phyloP scores from a whole-genome alignment of 768 basidiomycete species.

The Naganishia vishniacii region DNA sequence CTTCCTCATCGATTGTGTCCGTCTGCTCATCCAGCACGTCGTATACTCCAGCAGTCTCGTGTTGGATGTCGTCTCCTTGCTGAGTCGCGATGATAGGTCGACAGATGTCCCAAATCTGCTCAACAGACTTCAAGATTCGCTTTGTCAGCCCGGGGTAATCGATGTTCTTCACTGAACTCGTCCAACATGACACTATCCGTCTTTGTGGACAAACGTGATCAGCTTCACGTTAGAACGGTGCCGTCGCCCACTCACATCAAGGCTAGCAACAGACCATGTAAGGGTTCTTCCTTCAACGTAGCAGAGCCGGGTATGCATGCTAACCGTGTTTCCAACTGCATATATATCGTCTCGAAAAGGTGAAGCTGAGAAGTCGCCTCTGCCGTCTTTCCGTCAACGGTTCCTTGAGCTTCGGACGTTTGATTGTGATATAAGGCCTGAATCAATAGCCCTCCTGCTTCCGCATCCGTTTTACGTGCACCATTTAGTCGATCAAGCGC shows the following conservation, averaged over 20 bases:
- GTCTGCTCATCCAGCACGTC: slow-evolving; percentile 32
- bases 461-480: slow-evolving; percentile 44
- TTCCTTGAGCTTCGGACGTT: too few relatives aligned
- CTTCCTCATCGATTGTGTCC: slow-evolving; percentile 25
- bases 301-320: slow-evolving; percentile 28
- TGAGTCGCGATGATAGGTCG: slow-evolving; percentile 9
- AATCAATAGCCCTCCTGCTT: slow-evolving; percentile 42
- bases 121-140: slow-evolving; percentile 14
- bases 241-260: slow-evolving; percentile 30
- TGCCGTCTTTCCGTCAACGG: too few relatives aligned
- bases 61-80: slow-evolving; percentile 29
- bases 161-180: neutral
- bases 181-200: slow-evolving; percentile 18
- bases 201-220: neutral
- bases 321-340: slow-evolving; percentile 27
- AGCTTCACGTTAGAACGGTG: neutral
- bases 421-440: slow-evolving; percentile 29
- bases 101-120: slow-evolving; percentile 20
- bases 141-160: neutral
- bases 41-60: slow-evolving; percentile 46
- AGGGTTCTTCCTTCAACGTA: slow-evolving; percentile 35
- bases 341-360: neutral
- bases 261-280: slow-evolving; percentile 43
- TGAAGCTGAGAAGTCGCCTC: neutral
- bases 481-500: slow-evolving; percentile 36